phyloP scores from a whole-genome alignment of 768 basidiomycete species.

The Antrodiella citrinella region DNA sequence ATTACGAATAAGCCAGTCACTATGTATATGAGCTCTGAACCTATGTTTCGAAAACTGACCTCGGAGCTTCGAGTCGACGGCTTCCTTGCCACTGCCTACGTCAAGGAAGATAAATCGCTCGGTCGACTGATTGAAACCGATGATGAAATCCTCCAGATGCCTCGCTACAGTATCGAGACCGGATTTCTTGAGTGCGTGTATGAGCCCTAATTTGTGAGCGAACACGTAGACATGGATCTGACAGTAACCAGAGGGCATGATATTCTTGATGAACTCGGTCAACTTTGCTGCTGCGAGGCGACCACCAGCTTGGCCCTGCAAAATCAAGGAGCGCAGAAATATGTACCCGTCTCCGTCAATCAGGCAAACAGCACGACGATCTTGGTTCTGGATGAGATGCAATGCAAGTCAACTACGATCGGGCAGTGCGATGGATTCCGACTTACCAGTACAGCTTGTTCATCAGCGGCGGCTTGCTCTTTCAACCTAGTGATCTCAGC shows the following conservation, averaged over 20 bases:
- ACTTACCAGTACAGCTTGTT: not conserved
- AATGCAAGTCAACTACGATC: no score
- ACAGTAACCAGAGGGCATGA: slow-evolving; percentile 19
- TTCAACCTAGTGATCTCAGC: slow-evolving; percentile 1
- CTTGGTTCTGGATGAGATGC: slow-evolving; percentile 21
- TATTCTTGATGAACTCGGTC: slow-evolving; percentile 22
- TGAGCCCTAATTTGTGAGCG: slow-evolving; percentile 53
- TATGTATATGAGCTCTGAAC: not conserved
- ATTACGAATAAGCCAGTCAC: no score
- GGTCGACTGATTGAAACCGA: slow-evolving; percentile 64
- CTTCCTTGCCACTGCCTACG: slow-evolving; percentile 65
- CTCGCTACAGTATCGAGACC: slow-evolving; percentile 26
- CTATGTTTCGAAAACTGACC: no score
- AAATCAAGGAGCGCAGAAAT: slow-evolving; percentile 45
- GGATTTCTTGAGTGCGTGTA: slow-evolving; percentile 36
- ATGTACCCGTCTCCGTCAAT: slow-evolving; percentile 62
- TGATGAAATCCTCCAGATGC: slow-evolving; percentile 55
- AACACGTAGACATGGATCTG: slow-evolving; percentile 60
- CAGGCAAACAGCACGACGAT: slow-evolving; percentile 34
- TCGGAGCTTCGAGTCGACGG: slow-evolving; percentile 70
- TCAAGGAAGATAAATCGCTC: slow-evolving; percentile 64
- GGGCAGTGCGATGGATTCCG: no score
- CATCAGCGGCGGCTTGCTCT: not conserved
- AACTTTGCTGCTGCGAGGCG: slow-evolving; percentile 45
- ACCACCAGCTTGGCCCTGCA: slow-evolving; percentile 50